phyloP scores from a whole-genome alignment of 768 basidiomycete species.

The Leccinum pellstonianum region DNA sequence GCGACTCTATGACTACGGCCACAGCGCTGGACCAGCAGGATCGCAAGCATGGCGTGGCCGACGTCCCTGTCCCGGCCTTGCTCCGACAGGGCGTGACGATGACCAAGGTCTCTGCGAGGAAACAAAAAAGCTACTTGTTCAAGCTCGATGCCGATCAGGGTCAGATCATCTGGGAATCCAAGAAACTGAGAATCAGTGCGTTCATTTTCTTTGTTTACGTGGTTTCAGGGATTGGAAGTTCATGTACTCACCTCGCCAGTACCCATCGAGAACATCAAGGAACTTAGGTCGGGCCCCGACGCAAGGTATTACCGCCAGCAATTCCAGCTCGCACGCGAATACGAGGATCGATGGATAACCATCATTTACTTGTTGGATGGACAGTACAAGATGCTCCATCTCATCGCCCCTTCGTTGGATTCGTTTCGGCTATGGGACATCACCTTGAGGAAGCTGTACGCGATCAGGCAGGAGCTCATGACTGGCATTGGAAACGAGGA shows the following conservation, averaged over 20 bases:
- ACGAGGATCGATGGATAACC: conserved; percentile 78
- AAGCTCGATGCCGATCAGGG: conserved; percentile 78
- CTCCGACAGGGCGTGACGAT: conserved; percentile 68
- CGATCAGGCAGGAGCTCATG: conserved; percentile 69
- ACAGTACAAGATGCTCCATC: conserved; percentile 81
- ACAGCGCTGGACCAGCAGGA: conserved; percentile 10
- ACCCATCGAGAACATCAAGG: conserved; percentile 82
- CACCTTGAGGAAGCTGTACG: conserved; percentile 61
- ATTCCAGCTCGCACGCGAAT: conserved; percentile 59
- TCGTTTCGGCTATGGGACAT: conserved; percentile 63
- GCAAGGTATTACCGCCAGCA: conserved; percentile 70
- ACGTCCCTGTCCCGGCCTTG: conserved; percentile 54
- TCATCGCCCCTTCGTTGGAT: conserved; percentile 67
- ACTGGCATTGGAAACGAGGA: conserved; percentile 62
- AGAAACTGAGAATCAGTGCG: conserved; percentile 63
- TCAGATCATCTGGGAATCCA: conserved; percentile 76
- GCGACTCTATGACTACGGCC: not conserved
- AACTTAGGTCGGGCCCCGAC: conserved; percentile 73
- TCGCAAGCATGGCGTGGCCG: conserved; percentile 19
- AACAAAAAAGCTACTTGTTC: conserved; percentile 69
- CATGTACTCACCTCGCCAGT: conserved; percentile 44
- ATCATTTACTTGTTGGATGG: conserved; percentile 79
- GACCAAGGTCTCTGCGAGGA: conserved; percentile 81
- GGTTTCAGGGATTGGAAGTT: too few species aligned
- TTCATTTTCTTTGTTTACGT: conserved; percentile 13